Base-by-base conservation (phyloP, 148 eudicot species). In the Rhododendron molle region DNA sequence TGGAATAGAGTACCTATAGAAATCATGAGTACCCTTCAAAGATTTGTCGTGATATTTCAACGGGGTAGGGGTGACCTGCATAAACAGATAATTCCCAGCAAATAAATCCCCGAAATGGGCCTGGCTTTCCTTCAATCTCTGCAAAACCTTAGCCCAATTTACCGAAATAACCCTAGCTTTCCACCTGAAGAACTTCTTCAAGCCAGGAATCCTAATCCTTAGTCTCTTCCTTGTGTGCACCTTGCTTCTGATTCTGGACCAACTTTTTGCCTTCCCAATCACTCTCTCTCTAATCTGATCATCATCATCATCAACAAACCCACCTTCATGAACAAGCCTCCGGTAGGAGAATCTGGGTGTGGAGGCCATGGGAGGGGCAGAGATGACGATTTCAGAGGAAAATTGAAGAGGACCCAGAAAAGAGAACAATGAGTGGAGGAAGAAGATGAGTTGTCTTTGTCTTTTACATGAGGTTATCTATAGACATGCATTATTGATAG, bases 101-200 rank as follows among this genome's bases (percentile, higher is more conserved):
- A 96, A 96, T 20, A 94, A 88, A 54, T 96, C 98, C 50, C 96
- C 99, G 86, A 96, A 94, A 74, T 96, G 99, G 20, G 92, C 47
- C 76, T 90, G 93, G 81, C 96, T 90, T 15, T 94, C 95, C 87
- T 87, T 96, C 65, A 96, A 87, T 44, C 98, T 92, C 87, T 86
- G 92, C 85, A 86, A 50, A 43, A 96, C 87, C 83, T 92, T 93
- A 21, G 77, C 76, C 88, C 93, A 93, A 21, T 95, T 86, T 26
- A 67, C 69, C 82, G 65, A 81, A 7, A 90, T 85, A 73, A 87
- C 14, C 78, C 79, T 89, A n/a, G 90, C 85, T 83, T 92, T 94
- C 80, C 91, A 90, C 20, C 87, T 86, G 85, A 93, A 89, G 77
- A 92, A 83, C 81, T 87, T 93, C 87, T 71, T 91, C 43, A 96